Base-by-base conservation (phyloP, 306 rosid species). In the Prunus padus region DNA sequence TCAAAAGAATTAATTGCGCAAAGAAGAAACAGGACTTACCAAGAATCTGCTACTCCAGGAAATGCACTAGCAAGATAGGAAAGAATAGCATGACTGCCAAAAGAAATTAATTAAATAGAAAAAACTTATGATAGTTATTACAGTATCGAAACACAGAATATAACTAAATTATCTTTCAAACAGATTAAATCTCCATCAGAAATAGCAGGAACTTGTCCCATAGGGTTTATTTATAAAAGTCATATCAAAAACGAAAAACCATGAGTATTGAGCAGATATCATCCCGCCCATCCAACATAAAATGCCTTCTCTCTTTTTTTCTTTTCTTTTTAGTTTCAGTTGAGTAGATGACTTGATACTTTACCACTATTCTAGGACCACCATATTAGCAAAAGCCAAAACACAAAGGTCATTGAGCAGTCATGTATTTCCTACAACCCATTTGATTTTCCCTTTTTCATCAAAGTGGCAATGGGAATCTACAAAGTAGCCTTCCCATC, bases 31-130 rank as follows among this genome's bases (percentile, higher is more conserved):
- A 23, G 22, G 61, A 78, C 85, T 89, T 80, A 93, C 98, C 98
- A 93, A 74, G 91, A 91, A 67, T 93, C 91, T 52, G 92, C 76
- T 57, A 89, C 84, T 69, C 98, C 98, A 10, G 98, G 97, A 83
- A 91, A 93, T 22, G 89, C 91, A 76, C 87, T 81, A 80, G 92
- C 82, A 26, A 93, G 87, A 76, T 91, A 93, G 78, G 84, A 77
- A 65, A 91, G 93, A 86, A 93, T 88, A 46, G 98, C 96, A 81
- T 93, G 98, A 74, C 97, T 93, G 92, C 84, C 76, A 73, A 63
- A 74, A 47, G 67, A 86, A 76, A 71, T 37, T 19, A 67, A 51
- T 59, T 59, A 25, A 30, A 8, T 6, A 46, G 66, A 57, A 28
- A 66, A 4, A 11, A 69, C 15, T 19, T 20, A 11, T 47, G 1